A percentile compares a stretch with the other conserved stretches of the same genome.
Evolutionary conservation across 306 rosid genomes (phyloP).

Genomic region (Dryas drummondii): DNA sequence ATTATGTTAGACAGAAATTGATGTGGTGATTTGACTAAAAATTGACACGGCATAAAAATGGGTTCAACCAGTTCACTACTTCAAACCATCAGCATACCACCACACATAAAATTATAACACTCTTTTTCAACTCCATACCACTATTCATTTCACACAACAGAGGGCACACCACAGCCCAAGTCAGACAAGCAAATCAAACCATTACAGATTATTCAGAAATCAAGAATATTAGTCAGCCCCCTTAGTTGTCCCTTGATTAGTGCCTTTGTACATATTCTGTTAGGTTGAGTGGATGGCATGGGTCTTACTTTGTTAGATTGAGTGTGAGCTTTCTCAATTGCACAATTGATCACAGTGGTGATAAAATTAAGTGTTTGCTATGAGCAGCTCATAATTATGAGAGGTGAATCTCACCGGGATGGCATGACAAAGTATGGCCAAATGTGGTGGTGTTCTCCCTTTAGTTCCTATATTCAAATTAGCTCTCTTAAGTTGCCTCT

Average conservation of each 20-base stretch:
- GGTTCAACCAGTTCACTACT: background rate
- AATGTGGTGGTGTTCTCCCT: too few species aligned
- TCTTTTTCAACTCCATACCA: background rate
- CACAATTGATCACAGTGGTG: too few species aligned
- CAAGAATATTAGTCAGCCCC: background rate
- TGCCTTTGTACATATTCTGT: too few species aligned
- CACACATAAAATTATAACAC: background rate
- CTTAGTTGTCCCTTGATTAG: background rate
- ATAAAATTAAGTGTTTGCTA: too few species aligned
- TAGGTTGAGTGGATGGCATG: too few species aligned
- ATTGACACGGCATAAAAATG: background rate
- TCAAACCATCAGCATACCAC: background rate
- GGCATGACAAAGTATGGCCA: too few species aligned
- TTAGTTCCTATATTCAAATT: too few species aligned
- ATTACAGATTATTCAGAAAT: too few species aligned
- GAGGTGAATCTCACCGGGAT: too few species aligned
- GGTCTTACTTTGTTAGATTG: background rate
- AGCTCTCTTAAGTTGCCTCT: too few species aligned
- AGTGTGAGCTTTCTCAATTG: too few species aligned
- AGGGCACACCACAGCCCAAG: background rate
- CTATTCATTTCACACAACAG: background rate
- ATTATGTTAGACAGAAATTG: background rate
- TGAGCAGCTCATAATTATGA: too few species aligned
- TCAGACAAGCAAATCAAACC: slow-evolving; percentile 3
- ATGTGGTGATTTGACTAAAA: background rate